These are phyloP conservation scores for Ophiostoma montium DNA, from an alignment of 2,329 filamentous ascomycete species.

Conservation along the genomic window DNA sequence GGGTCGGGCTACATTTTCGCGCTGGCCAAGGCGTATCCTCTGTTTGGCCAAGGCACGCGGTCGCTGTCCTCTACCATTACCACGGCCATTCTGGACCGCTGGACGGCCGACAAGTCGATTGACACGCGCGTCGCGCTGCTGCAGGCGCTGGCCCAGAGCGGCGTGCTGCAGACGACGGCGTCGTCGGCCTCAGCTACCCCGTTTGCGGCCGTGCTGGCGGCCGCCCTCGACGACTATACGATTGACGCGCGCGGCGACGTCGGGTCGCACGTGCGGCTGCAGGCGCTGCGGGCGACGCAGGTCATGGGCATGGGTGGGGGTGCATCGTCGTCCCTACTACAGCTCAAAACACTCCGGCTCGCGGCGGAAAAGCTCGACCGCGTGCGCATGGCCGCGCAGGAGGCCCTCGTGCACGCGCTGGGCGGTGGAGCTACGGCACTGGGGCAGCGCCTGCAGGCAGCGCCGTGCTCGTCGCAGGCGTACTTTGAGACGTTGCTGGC, in stretches of 20 bases:
- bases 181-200: conserved; percentile 11
- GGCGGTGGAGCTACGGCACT: background rate
- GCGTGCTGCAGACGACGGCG: conserved; percentile 18
- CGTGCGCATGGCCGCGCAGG: conserved; percentile 55
- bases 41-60: conserved; percentile 19
- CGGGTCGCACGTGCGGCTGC: conserved; percentile 70
- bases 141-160: conserved; percentile 35
- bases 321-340: conserved; percentile 22
- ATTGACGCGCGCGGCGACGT: conserved; percentile 81
- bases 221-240: conserved; percentile 75
- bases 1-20: conserved; percentile 40
- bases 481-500: conserved; percentile 45
- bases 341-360: conserved; percentile 47
- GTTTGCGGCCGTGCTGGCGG: conserved; percentile 33
- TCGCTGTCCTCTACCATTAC: conserved; percentile 10
- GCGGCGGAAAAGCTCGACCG: conserved; percentile 84
- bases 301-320: conserved; percentile 27
- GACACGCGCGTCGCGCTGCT: conserved; percentile 42
- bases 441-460: conserved; percentile 19
- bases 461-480: conserved; percentile 41
- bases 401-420: conserved; percentile 31
- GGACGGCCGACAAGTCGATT: conserved; percentile 34
- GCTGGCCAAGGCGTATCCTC: conserved; percentile 34
- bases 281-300: conserved; percentile 64
- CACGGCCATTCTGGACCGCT: conserved; percentile 35